Evolutionary conservation across 2,329 filamentous ascomycete genomes (phyloP), one percentile per base, ranked within the genome.

Genomic region (Fusarium secorum): DNA sequence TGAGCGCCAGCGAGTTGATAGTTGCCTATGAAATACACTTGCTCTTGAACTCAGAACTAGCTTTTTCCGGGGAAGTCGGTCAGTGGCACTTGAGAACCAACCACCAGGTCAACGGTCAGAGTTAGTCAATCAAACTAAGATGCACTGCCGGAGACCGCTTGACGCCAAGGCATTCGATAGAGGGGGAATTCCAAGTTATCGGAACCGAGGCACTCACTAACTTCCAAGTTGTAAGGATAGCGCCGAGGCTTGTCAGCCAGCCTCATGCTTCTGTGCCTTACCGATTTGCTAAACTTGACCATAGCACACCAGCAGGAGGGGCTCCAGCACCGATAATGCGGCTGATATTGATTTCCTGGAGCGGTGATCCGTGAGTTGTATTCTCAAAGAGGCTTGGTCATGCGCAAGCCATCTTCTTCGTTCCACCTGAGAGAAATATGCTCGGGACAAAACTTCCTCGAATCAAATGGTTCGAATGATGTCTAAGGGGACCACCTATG

Each of bases 171-270:
- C 28, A 45, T 32, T 38, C 20, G 52, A 54, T 22, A 49, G 64
- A 56, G 42, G 49, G 46, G 41, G 30, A 9, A 46, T 53, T 62
- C 58, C 61, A 52, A 44, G 45, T 71, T 56, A 52, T 69, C 64
- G 68, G 68, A 49, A 49, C 54, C 41, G 39, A 60, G 18, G 49
- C 7, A 53, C 56, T 55, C 38, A 30, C 51, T 38, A 39, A 66
- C 33, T 58, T 35, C 46, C 44, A 51, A 24, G 45, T 64, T 64
- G 33, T 60, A 22, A 51, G 39, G 35, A 51, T 35, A 32, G 51
- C 64, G 54, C 49, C 56, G 32, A 55, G 57, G 48, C 48, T 36
- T 49, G 57, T 71, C 68, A 71, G 68, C 68, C 68, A 71, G 68
- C 68, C 65, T 62, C 64, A 68, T 36, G 46, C 45, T 51, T 56